A percentile compares a stretch with the other conserved stretches of the same genome.
Evolutionary conservation across 805 yeast genomes (phyloP).

Genomic region (Scheffersomyces coipomensis): DNA sequence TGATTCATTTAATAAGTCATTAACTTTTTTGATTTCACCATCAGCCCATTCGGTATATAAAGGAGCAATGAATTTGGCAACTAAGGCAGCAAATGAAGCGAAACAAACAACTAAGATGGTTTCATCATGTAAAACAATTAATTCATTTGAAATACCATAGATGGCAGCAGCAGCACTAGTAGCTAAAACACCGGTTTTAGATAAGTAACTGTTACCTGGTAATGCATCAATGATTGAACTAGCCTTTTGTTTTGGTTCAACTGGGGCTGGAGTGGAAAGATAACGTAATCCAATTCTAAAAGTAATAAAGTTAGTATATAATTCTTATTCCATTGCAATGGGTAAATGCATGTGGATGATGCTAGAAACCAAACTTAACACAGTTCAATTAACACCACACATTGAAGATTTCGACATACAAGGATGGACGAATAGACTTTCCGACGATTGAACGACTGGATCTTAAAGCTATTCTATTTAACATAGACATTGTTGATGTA

Average conservation of each 20-base stretch:
- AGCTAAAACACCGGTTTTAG: conserved; percentile 94
- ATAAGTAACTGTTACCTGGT: conserved; percentile 84
- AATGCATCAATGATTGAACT: conserved; percentile 83
- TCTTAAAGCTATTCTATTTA: conserved; percentile 44
- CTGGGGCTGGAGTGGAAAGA: conserved; percentile 65
- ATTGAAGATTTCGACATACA: conserved; percentile 31
- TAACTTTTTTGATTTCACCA: conserved; percentile 77
- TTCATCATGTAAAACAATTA: conserved; percentile 93
- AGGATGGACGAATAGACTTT: conserved; percentile 41
- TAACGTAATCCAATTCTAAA: conserved; percentile 60
- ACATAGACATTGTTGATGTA: conserved; percentile 30
- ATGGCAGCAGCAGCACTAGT: conserved; percentile 92
- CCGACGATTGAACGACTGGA: conserved; percentile 39
- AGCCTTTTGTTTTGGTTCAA: conserved; percentile 91
- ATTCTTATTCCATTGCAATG: background rate
- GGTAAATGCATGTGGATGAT: background rate
- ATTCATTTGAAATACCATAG: conserved; percentile 91
- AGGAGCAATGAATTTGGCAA: conserved; percentile 90
- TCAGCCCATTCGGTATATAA: conserved; percentile 93
- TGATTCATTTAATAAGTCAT: conserved; percentile 79
- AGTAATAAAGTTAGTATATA: conserved; percentile 26
- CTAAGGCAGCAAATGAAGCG: conserved; percentile 68
- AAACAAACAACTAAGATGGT: conserved; percentile 81
- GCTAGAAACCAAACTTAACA: no score
- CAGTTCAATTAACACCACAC: background rate